A percentile compares a stretch with the other conserved stretches of the same genome.
Conservation (phyloP, 2,329 filamentous ascomycete genomes). For the Apiospora phragmitis region DNA sequence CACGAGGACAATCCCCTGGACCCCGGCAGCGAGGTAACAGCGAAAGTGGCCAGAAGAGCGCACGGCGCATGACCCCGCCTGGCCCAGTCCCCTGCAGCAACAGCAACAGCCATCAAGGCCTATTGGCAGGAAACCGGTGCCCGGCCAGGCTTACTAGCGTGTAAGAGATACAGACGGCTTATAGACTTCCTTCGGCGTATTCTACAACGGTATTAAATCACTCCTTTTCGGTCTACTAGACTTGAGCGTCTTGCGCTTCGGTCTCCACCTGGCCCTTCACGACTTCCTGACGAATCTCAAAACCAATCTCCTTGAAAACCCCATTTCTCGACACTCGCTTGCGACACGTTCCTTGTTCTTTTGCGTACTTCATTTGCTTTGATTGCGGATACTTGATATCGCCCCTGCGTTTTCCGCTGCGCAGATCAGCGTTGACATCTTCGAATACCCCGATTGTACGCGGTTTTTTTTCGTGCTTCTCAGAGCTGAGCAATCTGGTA, state of each 20-base stretch:
- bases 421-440: conserved; percentile 9
- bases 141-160: conserved; percentile 51
- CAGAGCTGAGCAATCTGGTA: conserved; percentile 12
- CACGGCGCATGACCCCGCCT: conserved; percentile 40
- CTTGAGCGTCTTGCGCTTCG: background rate
- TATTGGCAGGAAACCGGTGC: conserved; percentile 56
- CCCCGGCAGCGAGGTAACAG: conserved; percentile 39
- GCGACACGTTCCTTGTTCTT: conserved; percentile 20
- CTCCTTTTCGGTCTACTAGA: background rate
- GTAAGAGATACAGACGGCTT: background rate
- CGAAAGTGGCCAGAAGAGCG: conserved; percentile 40
- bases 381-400: conserved; percentile 20
- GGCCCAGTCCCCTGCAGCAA: conserved; percentile 40
- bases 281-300: conserved; percentile 29
- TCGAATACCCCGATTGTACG: conserved; percentile 8
- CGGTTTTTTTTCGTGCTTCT: background rate
- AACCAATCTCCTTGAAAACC: conserved; percentile 25
- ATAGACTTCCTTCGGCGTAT: conserved; percentile 3
- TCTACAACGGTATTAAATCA: conserved; percentile 1
- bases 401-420: conserved; percentile 17
- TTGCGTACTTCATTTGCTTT: conserved; percentile 11
- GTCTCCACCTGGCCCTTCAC: conserved; percentile 18
- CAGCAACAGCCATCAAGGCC: conserved; percentile 36
- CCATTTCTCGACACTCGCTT: conserved; percentile 39
- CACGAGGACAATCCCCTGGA: conserved; percentile 48